Evolutionary conservation across 176 grass and related monocot genomes (phyloP), one percentile per base, ranked within the genome.

Genomic region (Paspalum vaginatum): DNA sequence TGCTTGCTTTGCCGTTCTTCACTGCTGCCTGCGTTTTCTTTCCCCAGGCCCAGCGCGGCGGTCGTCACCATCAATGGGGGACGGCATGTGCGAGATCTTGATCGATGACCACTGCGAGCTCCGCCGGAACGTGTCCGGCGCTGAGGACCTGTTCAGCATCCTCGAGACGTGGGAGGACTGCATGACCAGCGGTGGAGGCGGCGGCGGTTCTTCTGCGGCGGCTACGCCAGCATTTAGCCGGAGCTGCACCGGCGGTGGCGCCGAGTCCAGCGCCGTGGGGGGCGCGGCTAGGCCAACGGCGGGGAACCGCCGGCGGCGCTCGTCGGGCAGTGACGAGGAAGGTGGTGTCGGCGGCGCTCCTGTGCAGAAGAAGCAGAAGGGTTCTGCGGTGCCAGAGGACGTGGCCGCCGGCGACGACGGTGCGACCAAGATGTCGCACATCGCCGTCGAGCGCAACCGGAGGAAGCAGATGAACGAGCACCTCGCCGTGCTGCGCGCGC

Each of bases 391-490:
- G 7, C 2, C 14, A 9, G 58, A 41, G 11, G 62, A 9, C 3
- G 17, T 4, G 37, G 25, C 2, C 4, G 25, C 2, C 4, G 21
- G 5, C 8, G 78, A 69, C 18, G 67, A 42, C 0, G 74, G 56
- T 17, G 58, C 24, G 57, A 26, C 9, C 37, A 91, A 88, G 84
- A 76, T 78, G 4, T 90, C 90, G 59, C 93, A 95, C 82, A 92
- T 95, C 42, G 68, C 93, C 54, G 93, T 95, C 68, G 93, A 95
- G 93, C 93, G 93, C 54, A 95, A 95, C 85, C 87, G 93, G 77
- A 89, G 93, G 90, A 95, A 95, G 90, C 93, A 95, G 69, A 95
- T 90, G 93, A 95, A 95, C 40, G 90, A 92, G 61, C 87, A 92
- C 68, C 78, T 95, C 60, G 18, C 75, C 51, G 79, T 86, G 60